These are phyloP conservation scores for Peronospora tabacina DNA, from an alignment of 352 stramenopile genomes.

Conservation along the genomic window DNA sequence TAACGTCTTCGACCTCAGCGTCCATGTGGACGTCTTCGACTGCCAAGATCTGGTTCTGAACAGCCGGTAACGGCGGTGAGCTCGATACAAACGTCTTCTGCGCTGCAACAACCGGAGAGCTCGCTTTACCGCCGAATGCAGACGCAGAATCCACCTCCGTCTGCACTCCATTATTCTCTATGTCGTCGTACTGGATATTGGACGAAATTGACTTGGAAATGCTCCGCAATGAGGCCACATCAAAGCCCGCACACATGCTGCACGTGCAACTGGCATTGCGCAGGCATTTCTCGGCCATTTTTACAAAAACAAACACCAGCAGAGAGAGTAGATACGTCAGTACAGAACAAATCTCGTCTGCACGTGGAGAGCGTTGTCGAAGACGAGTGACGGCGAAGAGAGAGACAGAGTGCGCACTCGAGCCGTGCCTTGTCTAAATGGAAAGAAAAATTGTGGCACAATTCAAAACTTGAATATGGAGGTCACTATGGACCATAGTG, in stretches of 20 bases:
- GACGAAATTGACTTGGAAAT: conserved; percentile 80
- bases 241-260: conserved; percentile 71
- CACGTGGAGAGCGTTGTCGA: neutral
- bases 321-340: neutral
- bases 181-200: conserved; percentile 63
- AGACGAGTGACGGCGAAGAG: neutral
- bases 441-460: conserved; percentile 3
- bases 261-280: conserved; percentile 85
- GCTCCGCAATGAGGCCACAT: conserved; percentile 63
- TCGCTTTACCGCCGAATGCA: conserved; percentile 25
- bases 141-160: conserved; percentile 22
- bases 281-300: conserved; percentile 74
- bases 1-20: conserved; percentile 13
- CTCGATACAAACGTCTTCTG: conserved; percentile 29
- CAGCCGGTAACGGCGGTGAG: conserved; percentile 26
- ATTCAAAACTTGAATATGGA: conserved; percentile 12
- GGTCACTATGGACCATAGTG: conserved; percentile 1
- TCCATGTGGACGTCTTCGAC: conserved; percentile 13
- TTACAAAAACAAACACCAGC: neutral
- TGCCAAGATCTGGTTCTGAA: conserved; percentile 3
- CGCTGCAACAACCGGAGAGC: conserved; percentile 38
- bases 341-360: neutral
- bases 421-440: neutral
- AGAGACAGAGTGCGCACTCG: neutral
- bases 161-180: conserved; percentile 22